Conservation (phyloP, 331 rosid genomes). For the Acacia pycnantha region DNA sequence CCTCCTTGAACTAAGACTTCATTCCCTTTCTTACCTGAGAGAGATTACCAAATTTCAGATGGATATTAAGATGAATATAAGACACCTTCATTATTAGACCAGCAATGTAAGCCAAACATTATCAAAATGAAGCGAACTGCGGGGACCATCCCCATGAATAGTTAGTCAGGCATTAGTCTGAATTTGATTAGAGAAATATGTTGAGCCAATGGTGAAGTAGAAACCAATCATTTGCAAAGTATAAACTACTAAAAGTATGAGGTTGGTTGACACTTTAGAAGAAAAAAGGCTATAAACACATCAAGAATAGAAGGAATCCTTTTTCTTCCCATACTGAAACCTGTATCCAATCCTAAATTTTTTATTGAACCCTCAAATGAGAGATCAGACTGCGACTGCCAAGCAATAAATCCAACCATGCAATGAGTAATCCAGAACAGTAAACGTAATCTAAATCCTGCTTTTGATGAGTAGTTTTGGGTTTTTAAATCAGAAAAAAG, state of each 20-base stretch:
- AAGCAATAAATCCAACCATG: background rate
- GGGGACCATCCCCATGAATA: background rate
- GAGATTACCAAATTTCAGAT: conserved; percentile 14
- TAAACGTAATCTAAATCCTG: background rate
- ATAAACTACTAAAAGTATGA: background rate
- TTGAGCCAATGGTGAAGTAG: background rate
- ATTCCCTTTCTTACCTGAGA: conserved; percentile 85
- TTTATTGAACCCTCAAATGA: background rate
- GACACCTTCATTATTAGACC: background rate
- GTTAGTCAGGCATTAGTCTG: background rate
- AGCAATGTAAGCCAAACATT: background rate
- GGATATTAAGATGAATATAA: background rate
- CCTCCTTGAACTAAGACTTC: conserved; percentile 96
- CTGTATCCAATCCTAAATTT: background rate
- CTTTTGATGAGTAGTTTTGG: background rate
- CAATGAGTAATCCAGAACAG: background rate
- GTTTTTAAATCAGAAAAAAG: background rate
- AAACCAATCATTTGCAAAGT: background rate
- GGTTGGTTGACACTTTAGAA: background rate
- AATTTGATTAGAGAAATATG: background rate
- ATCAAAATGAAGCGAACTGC: background rate
- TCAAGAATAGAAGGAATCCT: background rate
- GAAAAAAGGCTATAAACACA: background rate
- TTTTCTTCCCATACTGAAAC: background rate
- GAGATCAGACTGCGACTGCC: background rate